Evolutionary conservation across 2,329 filamentous ascomycete genomes (phyloP).

Genomic region (Fusarium keratoplasticum): DNA sequence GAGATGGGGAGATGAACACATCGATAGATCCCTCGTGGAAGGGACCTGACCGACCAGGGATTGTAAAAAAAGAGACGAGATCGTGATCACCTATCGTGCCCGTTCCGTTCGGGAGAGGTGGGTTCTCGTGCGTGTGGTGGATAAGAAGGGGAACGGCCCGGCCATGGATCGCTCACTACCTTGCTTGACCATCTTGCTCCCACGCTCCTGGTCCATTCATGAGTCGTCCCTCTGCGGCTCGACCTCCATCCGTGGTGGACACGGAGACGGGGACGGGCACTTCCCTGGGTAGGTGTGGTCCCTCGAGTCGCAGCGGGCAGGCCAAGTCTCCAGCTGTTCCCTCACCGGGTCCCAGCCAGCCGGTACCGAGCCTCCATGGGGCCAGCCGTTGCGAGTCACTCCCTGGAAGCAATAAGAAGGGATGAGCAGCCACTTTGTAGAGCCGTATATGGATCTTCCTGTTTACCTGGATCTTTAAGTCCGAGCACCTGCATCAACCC

Average conservation of each 20-base stretch:
- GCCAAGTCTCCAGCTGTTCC: constrained; percentile 30
- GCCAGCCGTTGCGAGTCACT: constrained; percentile 31
- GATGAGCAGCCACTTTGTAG: constrained; percentile 34
- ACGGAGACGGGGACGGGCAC: constrained; percentile 6
- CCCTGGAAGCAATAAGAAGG: constrained; percentile 35
- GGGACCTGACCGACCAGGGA: constrained; percentile 11
- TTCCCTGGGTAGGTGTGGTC: constrained; percentile 28
- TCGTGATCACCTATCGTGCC: neutral
- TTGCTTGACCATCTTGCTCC: constrained; percentile 2
- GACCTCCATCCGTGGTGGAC: constrained; percentile 28
- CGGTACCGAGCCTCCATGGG: constrained; percentile 38
- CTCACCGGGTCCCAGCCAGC: constrained; percentile 41
- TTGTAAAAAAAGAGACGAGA: neutral
- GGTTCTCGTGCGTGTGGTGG: constrained; percentile 5
- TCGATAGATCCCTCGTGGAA: constrained; percentile 13
- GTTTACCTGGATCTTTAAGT: constrained; percentile 9
- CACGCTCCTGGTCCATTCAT: neutral
- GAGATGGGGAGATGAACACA: constrained; percentile 31
- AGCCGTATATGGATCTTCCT: constrained; percentile 9
- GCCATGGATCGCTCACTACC: constrained; percentile 9
- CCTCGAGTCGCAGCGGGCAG: constrained; percentile 24
- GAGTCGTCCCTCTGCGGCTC: constrained; percentile 15
- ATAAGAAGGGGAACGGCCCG: neutral
- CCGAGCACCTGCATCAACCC: constrained; percentile 17
- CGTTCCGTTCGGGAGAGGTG: neutral